Percentiles rank a stretch among this genome's conserved stretches.
phyloP scores from a whole-genome alignment of 208 protist genomes.

The Endotrypanum monterogeii region DNA sequence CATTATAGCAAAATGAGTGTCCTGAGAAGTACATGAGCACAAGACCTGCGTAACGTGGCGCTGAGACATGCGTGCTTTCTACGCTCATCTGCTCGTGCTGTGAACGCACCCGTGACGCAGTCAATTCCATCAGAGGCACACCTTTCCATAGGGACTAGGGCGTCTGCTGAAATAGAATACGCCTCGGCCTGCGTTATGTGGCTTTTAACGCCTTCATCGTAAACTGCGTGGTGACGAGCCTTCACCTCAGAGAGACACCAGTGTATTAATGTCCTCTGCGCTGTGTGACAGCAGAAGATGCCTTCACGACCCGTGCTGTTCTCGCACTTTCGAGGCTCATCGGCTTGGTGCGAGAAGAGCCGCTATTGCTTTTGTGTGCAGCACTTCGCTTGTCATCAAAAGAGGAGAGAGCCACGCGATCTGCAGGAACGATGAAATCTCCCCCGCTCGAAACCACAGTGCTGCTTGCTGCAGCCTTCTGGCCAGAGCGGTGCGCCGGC shows the following conservation, averaged over 20 bases:
- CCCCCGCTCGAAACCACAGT: constrained; percentile 53
- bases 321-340: constrained; percentile 1
- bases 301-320: not conserved
- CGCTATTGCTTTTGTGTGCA: constrained; percentile 16
- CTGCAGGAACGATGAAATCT: constrained; percentile 50
- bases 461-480: constrained; percentile 5
- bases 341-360: not conserved
- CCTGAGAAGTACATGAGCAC: not conserved
- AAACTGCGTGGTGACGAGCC: not conserved
- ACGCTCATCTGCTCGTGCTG: not conserved
- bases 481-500: constrained; percentile 1
- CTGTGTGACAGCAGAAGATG: not conserved
- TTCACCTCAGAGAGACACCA: not conserved
- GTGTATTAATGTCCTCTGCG: not conserved
- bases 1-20: no score
- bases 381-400: constrained; percentile 21
- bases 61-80: not conserved
- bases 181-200: not conserved
- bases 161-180: not conserved
- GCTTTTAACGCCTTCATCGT: not conserved
- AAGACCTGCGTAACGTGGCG: not conserved
- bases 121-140: not conserved
- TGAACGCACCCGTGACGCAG: no score
- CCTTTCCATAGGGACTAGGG: not conserved
- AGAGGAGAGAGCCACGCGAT: constrained; percentile 26